Evolutionary conservation across 2,329 filamentous ascomycete genomes (phyloP), one percentile per base, ranked within the genome.

Genomic region (Cryphonectria nitschkei): DNA sequence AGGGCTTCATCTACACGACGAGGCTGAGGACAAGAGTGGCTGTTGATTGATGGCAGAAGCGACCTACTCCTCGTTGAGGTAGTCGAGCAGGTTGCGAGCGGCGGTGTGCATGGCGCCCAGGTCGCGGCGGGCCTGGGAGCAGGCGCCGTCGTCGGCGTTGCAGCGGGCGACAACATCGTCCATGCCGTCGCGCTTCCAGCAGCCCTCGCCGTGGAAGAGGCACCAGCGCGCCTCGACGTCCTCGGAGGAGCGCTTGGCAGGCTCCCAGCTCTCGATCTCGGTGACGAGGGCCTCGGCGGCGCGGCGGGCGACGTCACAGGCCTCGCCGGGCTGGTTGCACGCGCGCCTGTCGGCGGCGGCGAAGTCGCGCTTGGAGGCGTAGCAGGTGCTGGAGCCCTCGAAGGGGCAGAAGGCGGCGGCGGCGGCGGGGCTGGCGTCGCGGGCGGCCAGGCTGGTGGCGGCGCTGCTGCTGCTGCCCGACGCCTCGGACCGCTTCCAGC

Each of bases 301-400:
- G 69, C 80, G 79, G 76, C 81, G 82, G 68, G 77, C 77, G 74
- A 82, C 82, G 75, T 76, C 78, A 79, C 84, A 85, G n/a, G 77
- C 75, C 70, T 81, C 77, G 46, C 83, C 83, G 41, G 77, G 77
- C 52, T 78, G 76, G 73, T 79, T 74, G 75, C 84, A 84, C 74
- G 78, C 79, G 6, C 77, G 76, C 60, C 76, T 77, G 68, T 76
- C 74, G 60, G 72, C 74, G 37, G 75, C 75, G 65, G 64, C 50
- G 46, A 66, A 65, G 63, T 69, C 73, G 58, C 71, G 70, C 69
- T 74, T 73, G 41, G 67, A 71, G 67, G 61, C 67, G 56, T 68
- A 73, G 66, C 66, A 73, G 11, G 66, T 75, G 75, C 26, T 75
- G 71, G 62, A 64, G 70, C 62, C 67, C 41, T 77, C 76, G 68